Evolutionary conservation across 164 flowering plant genomes (phyloP).

Genomic region (Tetracentron sinense): DNA sequence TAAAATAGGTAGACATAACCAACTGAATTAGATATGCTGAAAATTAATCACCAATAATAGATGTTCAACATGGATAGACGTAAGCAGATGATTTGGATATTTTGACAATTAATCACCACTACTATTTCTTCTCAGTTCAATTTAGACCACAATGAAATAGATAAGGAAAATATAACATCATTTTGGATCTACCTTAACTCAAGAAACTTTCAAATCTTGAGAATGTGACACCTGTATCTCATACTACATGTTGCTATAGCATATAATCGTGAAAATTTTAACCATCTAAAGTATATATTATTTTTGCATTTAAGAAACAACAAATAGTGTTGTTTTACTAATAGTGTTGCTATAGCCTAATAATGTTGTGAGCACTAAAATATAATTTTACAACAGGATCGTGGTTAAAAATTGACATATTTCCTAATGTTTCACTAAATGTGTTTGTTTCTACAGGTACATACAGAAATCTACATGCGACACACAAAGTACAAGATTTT

Average conservation of each 20-base stretch:
- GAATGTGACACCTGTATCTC: background rate
- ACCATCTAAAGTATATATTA: background rate
- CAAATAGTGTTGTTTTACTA: too few relatives aligned
- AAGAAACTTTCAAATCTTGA: background rate
- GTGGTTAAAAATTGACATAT: too few relatives aligned
- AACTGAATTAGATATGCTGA: background rate
- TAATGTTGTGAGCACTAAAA: too few relatives aligned
- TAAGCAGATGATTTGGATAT: background rate
- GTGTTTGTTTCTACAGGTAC: too few relatives aligned
- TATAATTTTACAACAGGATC: too few relatives aligned
- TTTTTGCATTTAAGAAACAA: too few relatives aligned
- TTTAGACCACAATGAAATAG: background rate
- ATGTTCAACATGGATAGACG: slow-evolving; percentile 8
- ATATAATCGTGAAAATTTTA: background rate
- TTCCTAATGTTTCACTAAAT: too few relatives aligned
- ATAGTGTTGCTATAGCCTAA: too few relatives aligned
- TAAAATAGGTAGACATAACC: slow-evolving; percentile 11
- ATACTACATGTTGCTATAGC: background rate
- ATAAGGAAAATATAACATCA: background rate
- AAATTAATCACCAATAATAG: background rate
- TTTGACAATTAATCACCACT: background rate
- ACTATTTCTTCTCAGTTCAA: background rate
- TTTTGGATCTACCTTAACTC: background rate
- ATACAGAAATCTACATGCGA: too few relatives aligned
- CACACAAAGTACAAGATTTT: too few relatives aligned